These are phyloP conservation scores for Ceratobasidium sp. DNA, from an alignment of 1,284 basidiomycete species.

Conservation along the genomic window DNA sequence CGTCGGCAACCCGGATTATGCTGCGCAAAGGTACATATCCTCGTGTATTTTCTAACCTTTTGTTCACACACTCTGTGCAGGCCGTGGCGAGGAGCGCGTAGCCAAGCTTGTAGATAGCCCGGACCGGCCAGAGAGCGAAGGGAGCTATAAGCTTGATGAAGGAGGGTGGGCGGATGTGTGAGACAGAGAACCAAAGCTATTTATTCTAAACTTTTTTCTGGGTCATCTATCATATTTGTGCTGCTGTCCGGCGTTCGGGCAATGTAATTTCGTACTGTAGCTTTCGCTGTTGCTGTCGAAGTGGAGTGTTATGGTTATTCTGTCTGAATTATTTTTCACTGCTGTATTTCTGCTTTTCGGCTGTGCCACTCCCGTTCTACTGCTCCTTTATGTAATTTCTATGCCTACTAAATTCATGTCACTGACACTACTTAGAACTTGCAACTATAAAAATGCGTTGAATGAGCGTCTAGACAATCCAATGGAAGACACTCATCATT, in stretches of 20 bases:
- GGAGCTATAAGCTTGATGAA: constrained; percentile 90
- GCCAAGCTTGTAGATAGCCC: constrained; percentile 96
- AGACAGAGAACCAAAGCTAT: background rate
- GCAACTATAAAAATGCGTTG: background rate
- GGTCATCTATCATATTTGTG: background rate
- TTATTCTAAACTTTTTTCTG: background rate
- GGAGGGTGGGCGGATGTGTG: constrained; percentile 85
- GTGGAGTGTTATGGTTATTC: background rate
- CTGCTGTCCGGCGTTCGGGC: background rate
- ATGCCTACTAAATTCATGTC: background rate
- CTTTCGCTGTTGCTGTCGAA: background rate
- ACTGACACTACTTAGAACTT: background rate
- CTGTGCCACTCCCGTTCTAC: background rate
- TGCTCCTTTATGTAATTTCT: background rate
- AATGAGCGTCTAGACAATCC: background rate
- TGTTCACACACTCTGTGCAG: constrained; percentile 60
- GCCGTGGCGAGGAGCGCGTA: constrained; percentile 93
- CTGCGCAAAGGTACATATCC: constrained; percentile 80
- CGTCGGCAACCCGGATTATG: constrained; percentile 85
- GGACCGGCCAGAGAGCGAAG: constrained; percentile 91
- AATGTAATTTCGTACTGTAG: background rate
- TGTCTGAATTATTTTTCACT: background rate
- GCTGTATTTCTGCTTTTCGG: background rate
- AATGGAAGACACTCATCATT: constrained; percentile 7
- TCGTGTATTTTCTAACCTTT: constrained; percentile 2